Base-by-base conservation (phyloP, 179 eudicot species). In the Carnegiea gigantea region DNA sequence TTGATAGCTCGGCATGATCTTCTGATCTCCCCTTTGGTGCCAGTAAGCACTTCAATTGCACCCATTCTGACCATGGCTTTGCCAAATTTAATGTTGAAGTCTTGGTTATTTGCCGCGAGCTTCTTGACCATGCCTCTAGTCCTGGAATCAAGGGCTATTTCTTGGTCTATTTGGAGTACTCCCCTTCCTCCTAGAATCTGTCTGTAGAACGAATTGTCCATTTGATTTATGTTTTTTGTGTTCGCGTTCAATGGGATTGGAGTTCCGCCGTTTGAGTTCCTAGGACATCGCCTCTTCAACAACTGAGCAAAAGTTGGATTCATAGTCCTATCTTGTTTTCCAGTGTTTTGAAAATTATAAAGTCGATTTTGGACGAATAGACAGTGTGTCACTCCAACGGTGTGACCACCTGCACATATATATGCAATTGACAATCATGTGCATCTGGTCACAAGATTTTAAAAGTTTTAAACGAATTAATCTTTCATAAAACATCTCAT, bases 311-410 rank as follows among this genome's bases (percentile, higher is more conserved):
- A 75, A 1, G 84, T 5, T 48, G 53, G 15, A 86, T 86, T 83
- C 74, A 90, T 80, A 1, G 84, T 84, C 5, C 84, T 87, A 15
- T 90, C 90, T 0, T 91, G 82, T 36, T 30, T 59, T 21, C 91
- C 92, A 2, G 87, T 83, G 48, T 76, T 84, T 51, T 67, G 80
- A 76, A 89, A 90, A 79, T 89, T 86, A 81, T 89, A 87, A 5
- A 90, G 83, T 9, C 90, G 86, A 51, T 78, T 75, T 77, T 70
- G 80, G 83, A 90, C 73, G 43, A 83, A 18, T n/a, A 48, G 33
- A 30, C 91, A 90, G 33, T 82, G 87, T 20, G 92, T 86, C 24
- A 89, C 80, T 73, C 91, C 91, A 17, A 87, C 86, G 15, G 90
- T 86, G 73, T 90, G 93, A 0, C 87, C 91, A 40, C 44, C 92